Base-by-base conservation (phyloP, 1,139 yeast genomes). In the Yamadazyma mexicana region DNA sequence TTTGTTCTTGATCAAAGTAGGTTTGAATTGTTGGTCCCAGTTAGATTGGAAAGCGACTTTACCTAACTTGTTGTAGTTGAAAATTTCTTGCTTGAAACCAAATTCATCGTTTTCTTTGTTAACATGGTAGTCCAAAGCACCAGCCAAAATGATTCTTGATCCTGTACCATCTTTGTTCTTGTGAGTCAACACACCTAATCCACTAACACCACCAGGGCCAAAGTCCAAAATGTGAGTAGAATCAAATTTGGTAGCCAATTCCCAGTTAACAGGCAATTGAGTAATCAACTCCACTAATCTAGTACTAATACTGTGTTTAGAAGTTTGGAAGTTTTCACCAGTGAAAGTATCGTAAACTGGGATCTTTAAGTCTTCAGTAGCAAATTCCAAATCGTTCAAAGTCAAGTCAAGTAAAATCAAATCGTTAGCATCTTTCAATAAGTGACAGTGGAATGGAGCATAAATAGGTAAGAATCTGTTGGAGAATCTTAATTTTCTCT, bases 111-210 rank as follows among this genome's bases (percentile, higher is more conserved):
- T 87, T 35, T 79, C 73, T 37, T 63, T 56, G 36, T 52, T 55
- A 45, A 76, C 75, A 28, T 46, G 48, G 29, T 45, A 40, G 54
- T 88, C 96, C 50, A 92, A 72, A 44, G 94, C 80, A 63, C 98
- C 98, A 39, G 96, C 98, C 52, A 94, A 77, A 54, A 92, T 87
- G 46, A 92, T 74, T 68, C 99, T 85, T 37, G 88, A 85, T 66
- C 99, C 99, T 40, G 98, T 88, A 68, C 99, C 99, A 59, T 92
- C 98, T 70, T 91, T 92, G 73, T 91, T 92, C 69, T 96, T 85
- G 69, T 89, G 96, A 44, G 98, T 92, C 56, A 92, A 78, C 48
- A 87, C 85, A 67, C 98, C 98, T 53, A 92, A 76, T 52, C 99
- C 99, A 35, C 98, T 87, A 38, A 87, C 83, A 54, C 98, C 98